phyloP scores from a whole-genome alignment of 805 yeast genomes.

The Pichia scutulata region DNA sequence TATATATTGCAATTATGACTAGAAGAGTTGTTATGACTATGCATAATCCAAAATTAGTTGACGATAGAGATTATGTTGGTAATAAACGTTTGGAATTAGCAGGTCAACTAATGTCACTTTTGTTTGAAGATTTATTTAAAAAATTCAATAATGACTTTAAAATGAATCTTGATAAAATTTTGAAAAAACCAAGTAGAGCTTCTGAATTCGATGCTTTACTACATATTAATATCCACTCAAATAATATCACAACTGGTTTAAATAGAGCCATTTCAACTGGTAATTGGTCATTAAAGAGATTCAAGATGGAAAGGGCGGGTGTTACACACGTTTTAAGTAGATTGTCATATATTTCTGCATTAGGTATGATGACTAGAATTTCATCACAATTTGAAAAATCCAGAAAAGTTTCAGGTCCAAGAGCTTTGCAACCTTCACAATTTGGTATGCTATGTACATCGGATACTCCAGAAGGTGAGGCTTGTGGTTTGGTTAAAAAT shows the following conservation, averaged over 20 bases:
- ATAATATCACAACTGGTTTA: constrained; percentile 88
- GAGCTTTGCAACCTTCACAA: constrained; percentile 98
- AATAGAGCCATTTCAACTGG: constrained; percentile 98
- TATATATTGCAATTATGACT: constrained; percentile 94
- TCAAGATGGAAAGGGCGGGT: constrained; percentile 99
- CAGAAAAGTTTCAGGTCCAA: constrained; percentile 95
- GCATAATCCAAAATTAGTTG: constrained; percentile 91
- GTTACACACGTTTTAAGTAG: constrained; percentile 94
- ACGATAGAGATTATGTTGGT: constrained; percentile 97
- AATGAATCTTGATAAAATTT: constrained; percentile 85
- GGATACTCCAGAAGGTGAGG: constrained; percentile 99
- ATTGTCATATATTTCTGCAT: constrained; percentile 84
- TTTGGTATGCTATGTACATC: constrained; percentile 98
- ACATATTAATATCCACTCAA: constrained; percentile 84
- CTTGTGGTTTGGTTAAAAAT: constrained; percentile 97
- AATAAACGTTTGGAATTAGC: constrained; percentile 95
- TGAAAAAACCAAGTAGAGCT: constrained; percentile 90
- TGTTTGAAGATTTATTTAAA: constrained; percentile 95
- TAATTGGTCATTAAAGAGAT: constrained; percentile 96
- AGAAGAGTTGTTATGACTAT: constrained; percentile 93
- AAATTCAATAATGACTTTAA: constrained; percentile 94
- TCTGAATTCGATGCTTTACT: constrained; percentile 91
- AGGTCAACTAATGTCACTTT: constrained; percentile 89
- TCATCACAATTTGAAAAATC: constrained; percentile 98
- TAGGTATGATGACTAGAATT: constrained; percentile 99